phyloP scores from a whole-genome alignment of 1,139 yeast genomes.

The Yamadazyma atmosphaerica region DNA sequence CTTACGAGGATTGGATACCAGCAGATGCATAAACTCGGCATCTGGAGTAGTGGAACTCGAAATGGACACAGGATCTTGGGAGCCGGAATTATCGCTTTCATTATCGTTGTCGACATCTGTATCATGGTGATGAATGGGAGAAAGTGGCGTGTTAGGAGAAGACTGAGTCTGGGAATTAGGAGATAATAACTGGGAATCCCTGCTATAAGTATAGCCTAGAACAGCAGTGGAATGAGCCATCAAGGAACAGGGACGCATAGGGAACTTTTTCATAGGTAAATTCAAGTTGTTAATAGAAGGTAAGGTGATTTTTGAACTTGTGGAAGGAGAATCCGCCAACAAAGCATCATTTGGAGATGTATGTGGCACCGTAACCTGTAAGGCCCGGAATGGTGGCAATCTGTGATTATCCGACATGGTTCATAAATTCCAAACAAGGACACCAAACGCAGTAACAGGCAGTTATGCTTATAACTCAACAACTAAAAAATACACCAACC shows the following conservation, averaged over 20 bases:
- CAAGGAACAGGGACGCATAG: background rate
- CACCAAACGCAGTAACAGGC: too few relatives aligned
- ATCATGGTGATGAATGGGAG: conserved; percentile 1
- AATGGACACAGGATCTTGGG: background rate
- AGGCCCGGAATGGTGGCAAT: conserved; percentile 31
- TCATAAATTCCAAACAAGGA: background rate
- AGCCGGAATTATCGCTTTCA: background rate
- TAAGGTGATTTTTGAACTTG: conserved; percentile 4
- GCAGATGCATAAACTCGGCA: background rate
- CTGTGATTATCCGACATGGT: conserved; percentile 2
- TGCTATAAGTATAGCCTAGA: background rate
- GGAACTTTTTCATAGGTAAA: conserved; percentile 5
- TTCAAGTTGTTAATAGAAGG: conserved; percentile 13
- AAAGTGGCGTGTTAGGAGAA: background rate
- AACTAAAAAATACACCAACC: too few relatives aligned
- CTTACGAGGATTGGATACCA: background rate
- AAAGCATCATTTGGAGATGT: background rate
- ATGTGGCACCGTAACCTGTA: conserved; percentile 23
- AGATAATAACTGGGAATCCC: background rate
- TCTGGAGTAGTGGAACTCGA: background rate
- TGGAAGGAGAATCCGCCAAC: background rate
- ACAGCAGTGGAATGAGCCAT: background rate
- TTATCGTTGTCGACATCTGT: background rate
- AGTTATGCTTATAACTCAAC: too few relatives aligned
- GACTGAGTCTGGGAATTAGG: background rate